These are phyloP conservation scores for Cladosporium austrohemisphaericum DNA, from an alignment of 2,329 filamentous ascomycete genomes.

Conservation along the genomic window DNA sequence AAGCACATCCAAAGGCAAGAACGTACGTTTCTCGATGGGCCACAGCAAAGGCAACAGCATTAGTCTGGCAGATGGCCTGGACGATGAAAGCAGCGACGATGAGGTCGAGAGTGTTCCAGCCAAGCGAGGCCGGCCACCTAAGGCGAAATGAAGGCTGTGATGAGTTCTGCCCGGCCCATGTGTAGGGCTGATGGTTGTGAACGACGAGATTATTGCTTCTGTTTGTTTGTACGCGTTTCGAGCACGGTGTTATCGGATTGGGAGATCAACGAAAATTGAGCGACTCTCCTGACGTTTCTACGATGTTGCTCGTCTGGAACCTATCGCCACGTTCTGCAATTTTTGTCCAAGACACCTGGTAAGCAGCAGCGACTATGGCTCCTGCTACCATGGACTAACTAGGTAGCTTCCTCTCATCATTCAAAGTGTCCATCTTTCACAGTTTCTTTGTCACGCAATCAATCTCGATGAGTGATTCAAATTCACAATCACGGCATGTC, in stretches of 20 bases:
- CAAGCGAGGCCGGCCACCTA: background rate
- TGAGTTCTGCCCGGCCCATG: background rate
- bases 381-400: no score
- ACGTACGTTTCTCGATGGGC: slow-evolving; percentile 1
- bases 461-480: no score
- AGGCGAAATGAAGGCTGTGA: background rate
- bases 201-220: background rate
- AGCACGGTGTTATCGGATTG: background rate
- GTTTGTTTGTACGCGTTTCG: background rate
- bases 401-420: no score
- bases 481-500: no score
- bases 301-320: no score
- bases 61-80: slow-evolving; percentile 6
- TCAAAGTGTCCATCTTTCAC: no score
- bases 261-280: no score
- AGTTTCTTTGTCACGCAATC: no score
- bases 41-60: background rate
- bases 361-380: no score
- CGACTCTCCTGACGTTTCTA: no score
- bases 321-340: no score
- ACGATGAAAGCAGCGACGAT: slow-evolving; percentile 15
- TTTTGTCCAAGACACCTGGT: no score
- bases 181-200: background rate
- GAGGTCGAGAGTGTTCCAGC: slow-evolving; percentile 15
- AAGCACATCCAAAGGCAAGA: slow-evolving; percentile 1